These are phyloP conservation scores for Nyssa sinensis DNA, from an alignment of 148 eudicot genomes.

Conservation along the genomic window DNA sequence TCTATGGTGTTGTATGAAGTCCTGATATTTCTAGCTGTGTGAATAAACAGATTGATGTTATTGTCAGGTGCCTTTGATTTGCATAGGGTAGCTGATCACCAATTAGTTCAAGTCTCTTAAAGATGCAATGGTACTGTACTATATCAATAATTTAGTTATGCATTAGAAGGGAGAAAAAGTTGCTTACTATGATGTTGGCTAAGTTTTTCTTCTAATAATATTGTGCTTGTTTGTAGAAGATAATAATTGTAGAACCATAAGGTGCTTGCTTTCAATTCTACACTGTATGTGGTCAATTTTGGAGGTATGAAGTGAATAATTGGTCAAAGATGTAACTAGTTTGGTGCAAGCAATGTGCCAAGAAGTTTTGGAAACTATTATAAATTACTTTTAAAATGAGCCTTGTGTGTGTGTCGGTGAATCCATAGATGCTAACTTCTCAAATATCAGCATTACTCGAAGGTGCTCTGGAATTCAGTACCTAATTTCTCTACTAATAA, in stretches of 20 bases:
- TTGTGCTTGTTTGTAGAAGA: neutral
- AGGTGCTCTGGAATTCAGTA: neutral
- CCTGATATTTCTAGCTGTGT: neutral
- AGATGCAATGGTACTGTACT: neutral
- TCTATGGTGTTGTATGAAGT: too few species aligned
- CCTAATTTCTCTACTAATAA: neutral
- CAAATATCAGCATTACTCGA: neutral
- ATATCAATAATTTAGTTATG: neutral
- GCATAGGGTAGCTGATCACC: neutral
- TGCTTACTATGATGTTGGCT: neutral
- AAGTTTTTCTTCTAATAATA: neutral
- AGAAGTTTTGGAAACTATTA: too few species aligned
- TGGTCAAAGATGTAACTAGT: neutral
- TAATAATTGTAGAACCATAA: neutral
- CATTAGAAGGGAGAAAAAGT: neutral
- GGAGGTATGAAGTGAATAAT: neutral
- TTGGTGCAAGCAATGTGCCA: neutral
- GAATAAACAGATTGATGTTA: neutral
- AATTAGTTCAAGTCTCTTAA: neutral
- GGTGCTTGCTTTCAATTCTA: too few species aligned
- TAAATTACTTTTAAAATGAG: too few species aligned
- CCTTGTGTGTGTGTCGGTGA: too few species aligned
- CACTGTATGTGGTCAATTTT: neutral
- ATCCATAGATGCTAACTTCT: slow-evolving; percentile 1
- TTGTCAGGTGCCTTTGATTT: neutral